These are phyloP conservation scores for Neonectria ditissima DNA, from an alignment of 2,329 filamentous ascomycete species.

Conservation along the genomic window DNA sequence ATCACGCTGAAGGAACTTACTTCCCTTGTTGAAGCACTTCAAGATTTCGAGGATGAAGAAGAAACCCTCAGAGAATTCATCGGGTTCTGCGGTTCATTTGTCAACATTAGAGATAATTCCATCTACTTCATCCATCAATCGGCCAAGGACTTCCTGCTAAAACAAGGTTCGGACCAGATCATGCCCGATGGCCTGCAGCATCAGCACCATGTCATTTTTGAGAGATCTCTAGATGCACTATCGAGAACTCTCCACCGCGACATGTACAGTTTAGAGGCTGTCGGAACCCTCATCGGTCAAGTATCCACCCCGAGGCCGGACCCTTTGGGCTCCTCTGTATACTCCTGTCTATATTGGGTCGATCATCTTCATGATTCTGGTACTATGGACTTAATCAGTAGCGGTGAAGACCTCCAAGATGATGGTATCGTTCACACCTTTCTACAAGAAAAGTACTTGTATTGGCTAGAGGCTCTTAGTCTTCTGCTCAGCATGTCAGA, in stretches of 20 bases:
- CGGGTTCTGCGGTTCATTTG: conserved; percentile 52
- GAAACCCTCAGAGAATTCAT: conserved; percentile 46
- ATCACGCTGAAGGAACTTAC: conserved; percentile 51
- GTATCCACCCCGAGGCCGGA: conserved; percentile 25
- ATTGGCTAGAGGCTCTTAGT: conserved; percentile 59
- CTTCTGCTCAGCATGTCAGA: conserved; percentile 43
- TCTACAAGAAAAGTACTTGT: conserved; percentile 38
- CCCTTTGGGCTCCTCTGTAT: conserved; percentile 27
- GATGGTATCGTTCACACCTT: not conserved
- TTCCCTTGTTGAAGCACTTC: conserved; percentile 31
- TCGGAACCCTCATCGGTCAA: conserved; percentile 26
- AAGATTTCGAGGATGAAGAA: conserved; percentile 16
- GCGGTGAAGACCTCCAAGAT: not conserved
- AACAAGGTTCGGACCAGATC: conserved; percentile 37
- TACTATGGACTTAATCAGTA: not conserved
- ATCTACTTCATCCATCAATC: conserved; percentile 58
- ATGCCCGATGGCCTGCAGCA: conserved; percentile 46
- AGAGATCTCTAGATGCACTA: conserved; percentile 50
- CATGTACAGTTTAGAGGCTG: conserved; percentile 48
- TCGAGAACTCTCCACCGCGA: conserved; percentile 47
- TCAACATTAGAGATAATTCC: conserved; percentile 45
- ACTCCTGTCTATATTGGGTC: conserved; percentile 41
- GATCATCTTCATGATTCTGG: conserved; percentile 26
- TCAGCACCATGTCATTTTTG: conserved; percentile 49
- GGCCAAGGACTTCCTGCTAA: conserved; percentile 56